Evolutionary conservation across 176 grass and related monocot species (phyloP), one percentile per base, ranked within the genome.

Genomic region (Triticum monococcum): DNA sequence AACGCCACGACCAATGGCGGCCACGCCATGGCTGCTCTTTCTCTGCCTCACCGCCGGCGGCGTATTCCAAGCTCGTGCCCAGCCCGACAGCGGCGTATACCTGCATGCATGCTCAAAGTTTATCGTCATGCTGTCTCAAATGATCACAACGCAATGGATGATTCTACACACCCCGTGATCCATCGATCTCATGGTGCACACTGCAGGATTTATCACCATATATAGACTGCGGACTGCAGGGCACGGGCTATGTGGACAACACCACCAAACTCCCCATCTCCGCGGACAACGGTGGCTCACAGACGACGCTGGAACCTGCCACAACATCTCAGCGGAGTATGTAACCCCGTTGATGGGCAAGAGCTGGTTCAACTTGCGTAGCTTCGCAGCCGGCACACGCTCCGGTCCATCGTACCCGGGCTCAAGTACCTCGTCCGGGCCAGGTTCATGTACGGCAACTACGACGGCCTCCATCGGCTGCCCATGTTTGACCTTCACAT

Each of bases 201-300:
- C 10, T 48, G 35, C 81, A 93, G 91, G 88, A 78, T 95, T 92
- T 83, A 89, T 95, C 13, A 92, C n/a, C 82, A 84, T n/a, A n/a
- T n/a, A n/a, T 95, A 59, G 93, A 92, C 80, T 92, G 89, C 1
- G 92, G 92, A 22, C 16, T 92, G 4, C 57, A 81, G 31, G 77
- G 56, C 14, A 65, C 74, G 66, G 82, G 78, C 64, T 88, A 83
- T 20, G 45, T 32, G n/a, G 78, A 77, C 26, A 23, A 75, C 16
- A 18, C 7, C 16, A 92, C 64, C 35, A 88, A 68, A 12, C 20
- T 94, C n/a, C 6, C 57, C 35, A 3, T 17, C 1, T 0, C 14
- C 3, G 12, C 90, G 0, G 93, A 90, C 45, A 52, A 64, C 75
- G 14, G 48, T 5, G 79, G 79, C 26, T 92, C 68, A 87, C 67